Conservation (phyloP, 139 green algal genomes). For the Chlorella sp. region DNA sequence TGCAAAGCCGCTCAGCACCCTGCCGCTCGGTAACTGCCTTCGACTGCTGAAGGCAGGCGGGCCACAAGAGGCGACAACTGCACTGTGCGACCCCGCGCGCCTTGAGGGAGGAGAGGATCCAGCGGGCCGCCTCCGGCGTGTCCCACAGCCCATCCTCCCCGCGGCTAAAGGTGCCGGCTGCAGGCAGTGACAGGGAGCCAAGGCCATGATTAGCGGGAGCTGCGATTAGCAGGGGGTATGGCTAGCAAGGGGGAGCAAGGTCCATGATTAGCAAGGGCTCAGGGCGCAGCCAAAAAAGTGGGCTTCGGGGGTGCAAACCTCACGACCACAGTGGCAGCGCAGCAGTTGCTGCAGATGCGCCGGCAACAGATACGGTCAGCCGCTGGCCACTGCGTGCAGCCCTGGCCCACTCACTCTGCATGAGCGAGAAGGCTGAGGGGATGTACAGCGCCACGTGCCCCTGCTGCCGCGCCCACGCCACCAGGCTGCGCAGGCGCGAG, state of each 20-base stretch:
- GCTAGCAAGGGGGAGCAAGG: too few relatives aligned
- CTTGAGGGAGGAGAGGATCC: conserved; percentile 48
- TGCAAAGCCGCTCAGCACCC: too few relatives aligned
- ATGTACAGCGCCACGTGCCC: conserved; percentile 78
- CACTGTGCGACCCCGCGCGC: too few relatives aligned
- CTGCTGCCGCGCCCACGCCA: conserved; percentile 58
- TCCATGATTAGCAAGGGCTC: too few relatives aligned
- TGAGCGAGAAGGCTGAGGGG: conserved; percentile 57
- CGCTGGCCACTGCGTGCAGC: neutral
- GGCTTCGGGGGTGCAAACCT: too few relatives aligned
- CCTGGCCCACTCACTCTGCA: conserved; percentile 64
- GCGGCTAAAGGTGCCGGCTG: conserved; percentile 2
- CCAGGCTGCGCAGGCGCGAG: conserved; percentile 43
- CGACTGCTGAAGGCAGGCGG: too few relatives aligned
- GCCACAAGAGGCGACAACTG: too few relatives aligned
- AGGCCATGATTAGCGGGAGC: neutral
- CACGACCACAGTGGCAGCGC: neutral
- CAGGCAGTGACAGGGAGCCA: neutral
- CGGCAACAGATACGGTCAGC: too few relatives aligned
- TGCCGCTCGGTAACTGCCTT: too few relatives aligned
- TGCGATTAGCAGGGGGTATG: too few relatives aligned
- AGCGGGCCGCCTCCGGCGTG: conserved; percentile 67
- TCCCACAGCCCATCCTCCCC: conserved; percentile 58
- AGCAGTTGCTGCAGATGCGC: neutral
- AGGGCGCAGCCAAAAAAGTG: neutral